Percentiles rank a stretch among this genome's conserved stretches.
These are phyloP conservation scores for Fusarium illudens DNA, from an alignment of 2,329 filamentous ascomycete species.

Conservation along the genomic window DNA sequence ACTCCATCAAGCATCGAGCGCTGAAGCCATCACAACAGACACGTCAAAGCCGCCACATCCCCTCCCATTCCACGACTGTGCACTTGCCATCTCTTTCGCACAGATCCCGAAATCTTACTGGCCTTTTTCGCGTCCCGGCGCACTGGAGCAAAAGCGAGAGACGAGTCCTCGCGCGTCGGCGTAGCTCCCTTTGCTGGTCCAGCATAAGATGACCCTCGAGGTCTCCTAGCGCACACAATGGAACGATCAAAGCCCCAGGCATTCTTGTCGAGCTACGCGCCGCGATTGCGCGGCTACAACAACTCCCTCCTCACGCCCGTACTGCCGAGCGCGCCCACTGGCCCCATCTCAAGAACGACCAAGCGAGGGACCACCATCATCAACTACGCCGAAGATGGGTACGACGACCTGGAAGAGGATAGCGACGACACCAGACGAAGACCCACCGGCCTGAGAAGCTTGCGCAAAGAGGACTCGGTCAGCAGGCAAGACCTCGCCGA, in stretches of 20 bases:
- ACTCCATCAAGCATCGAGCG: slow-evolving; percentile 41
- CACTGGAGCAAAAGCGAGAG: slow-evolving; percentile 18
- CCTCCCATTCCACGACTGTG: slow-evolving; percentile 1
- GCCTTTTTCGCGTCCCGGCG: background rate
- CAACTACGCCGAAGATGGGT: slow-evolving; percentile 97
- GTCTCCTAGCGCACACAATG: slow-evolving; percentile 51
- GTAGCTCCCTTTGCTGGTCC: slow-evolving; percentile 32
- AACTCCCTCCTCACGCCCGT: slow-evolving; percentile 91
- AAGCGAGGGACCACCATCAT: slow-evolving; percentile 96
- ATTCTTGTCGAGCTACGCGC: slow-evolving; percentile 90
- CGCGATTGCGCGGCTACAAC: slow-evolving; percentile 86
- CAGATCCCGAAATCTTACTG: background rate
- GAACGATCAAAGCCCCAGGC: slow-evolving; percentile 74
- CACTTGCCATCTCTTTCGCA: slow-evolving; percentile 6
- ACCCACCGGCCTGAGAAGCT: slow-evolving; percentile 83
- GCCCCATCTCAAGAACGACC: slow-evolving; percentile 81
- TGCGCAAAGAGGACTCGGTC: slow-evolving; percentile 77
- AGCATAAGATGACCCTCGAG: slow-evolving; percentile 46
- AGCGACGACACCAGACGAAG: slow-evolving; percentile 79
- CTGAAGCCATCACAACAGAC: slow-evolving; percentile 34
- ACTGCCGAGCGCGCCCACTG: slow-evolving; percentile 72
- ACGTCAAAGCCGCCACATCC: slow-evolving; percentile 21
- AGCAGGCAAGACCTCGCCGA: slow-evolving; percentile 72
- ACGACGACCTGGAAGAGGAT: slow-evolving; percentile 79
- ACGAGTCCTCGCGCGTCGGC: slow-evolving; percentile 33